Evolutionary conservation across 164 flowering plant genomes (phyloP).

Genomic region (Vitis rupestris): DNA sequence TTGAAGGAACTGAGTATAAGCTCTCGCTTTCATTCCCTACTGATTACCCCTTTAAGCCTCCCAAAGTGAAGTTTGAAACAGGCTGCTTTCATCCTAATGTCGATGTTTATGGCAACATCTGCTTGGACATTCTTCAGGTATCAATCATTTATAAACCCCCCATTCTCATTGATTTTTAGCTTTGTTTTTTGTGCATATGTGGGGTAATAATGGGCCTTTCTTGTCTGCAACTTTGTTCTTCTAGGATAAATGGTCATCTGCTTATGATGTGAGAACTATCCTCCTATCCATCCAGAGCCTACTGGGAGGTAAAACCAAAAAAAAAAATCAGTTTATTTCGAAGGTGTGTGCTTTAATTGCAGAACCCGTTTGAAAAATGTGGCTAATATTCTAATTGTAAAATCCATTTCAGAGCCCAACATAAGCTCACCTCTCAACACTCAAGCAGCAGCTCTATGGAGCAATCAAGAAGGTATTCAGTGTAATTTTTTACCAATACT

Average conservation of each 20-base stretch:
- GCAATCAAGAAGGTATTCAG: constrained; percentile 74
- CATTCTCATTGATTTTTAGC: background rate
- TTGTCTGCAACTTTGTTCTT: background rate
- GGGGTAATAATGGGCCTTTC: background rate
- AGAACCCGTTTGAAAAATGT: background rate
- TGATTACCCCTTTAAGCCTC: constrained; percentile 93
- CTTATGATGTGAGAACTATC: constrained; percentile 90
- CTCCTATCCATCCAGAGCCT: constrained; percentile 86
- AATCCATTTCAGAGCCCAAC: constrained; percentile 66
- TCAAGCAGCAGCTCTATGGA: constrained; percentile 90
- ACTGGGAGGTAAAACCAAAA: constrained; percentile 55
- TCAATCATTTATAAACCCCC: no score
- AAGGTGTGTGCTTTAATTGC: background rate
- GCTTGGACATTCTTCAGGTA: constrained; percentile 96
- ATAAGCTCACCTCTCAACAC: constrained; percentile 82
- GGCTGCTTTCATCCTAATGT: constrained; percentile 92
- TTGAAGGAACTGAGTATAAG: constrained; percentile 87
- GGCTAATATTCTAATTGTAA: background rate
- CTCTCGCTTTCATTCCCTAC: constrained; percentile 65
- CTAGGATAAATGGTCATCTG: constrained; percentile 97
- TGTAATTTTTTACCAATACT: no score
- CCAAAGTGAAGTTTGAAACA: constrained; percentile 89
- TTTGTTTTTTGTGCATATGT: background rate
- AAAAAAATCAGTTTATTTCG: no score
- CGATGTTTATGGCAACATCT: constrained; percentile 79